phyloP scores from a whole-genome alignment of 2,329 filamentous ascomycete genomes.

The Monilinia fructicola region DNA sequence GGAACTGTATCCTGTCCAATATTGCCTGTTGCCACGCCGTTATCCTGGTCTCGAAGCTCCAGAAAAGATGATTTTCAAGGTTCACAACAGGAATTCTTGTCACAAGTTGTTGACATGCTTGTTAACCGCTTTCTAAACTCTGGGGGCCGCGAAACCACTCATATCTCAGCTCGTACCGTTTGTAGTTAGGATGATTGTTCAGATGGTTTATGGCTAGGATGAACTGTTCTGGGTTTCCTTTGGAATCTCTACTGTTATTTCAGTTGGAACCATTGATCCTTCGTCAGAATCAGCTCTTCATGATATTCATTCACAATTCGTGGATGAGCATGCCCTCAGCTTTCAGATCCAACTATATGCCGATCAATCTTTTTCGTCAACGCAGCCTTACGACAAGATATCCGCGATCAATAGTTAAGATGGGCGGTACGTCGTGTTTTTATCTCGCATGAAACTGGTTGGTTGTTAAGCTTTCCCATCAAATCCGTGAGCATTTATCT shows the following conservation, averaged over 20 bases:
- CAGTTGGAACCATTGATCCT: slow-evolving; percentile 1
- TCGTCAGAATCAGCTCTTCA: neutral
- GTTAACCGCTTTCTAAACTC: slow-evolving; percentile 3
- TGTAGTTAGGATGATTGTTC: neutral
- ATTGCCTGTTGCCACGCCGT: slow-evolving; percentile 9
- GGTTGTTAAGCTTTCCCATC: slow-evolving; percentile 11
- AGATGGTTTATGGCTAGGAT: neutral
- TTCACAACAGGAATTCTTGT: neutral
- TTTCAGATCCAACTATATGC: slow-evolving; percentile 10
- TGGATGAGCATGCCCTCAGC: neutral
- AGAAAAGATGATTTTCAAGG: neutral
- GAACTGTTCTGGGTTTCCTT: neutral
- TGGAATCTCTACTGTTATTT: neutral
- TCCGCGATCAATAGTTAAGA: slow-evolving; percentile 6
- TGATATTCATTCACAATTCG: neutral
- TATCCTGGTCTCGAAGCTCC: neutral
- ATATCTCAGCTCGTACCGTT: neutral
- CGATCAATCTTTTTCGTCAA: slow-evolving; percentile 11
- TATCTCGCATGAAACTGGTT: slow-evolving; percentile 14
- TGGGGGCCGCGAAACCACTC: slow-evolving; percentile 5
- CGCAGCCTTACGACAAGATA: slow-evolving; percentile 20
- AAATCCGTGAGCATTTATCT: neutral
- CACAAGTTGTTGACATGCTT: neutral
- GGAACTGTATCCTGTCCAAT: neutral
- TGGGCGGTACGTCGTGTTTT: slow-evolving; percentile 4